Evolutionary conservation across 331 rosid species (phyloP), one percentile per base, ranked within the genome.

Genomic region (Rosa hybrid): DNA sequence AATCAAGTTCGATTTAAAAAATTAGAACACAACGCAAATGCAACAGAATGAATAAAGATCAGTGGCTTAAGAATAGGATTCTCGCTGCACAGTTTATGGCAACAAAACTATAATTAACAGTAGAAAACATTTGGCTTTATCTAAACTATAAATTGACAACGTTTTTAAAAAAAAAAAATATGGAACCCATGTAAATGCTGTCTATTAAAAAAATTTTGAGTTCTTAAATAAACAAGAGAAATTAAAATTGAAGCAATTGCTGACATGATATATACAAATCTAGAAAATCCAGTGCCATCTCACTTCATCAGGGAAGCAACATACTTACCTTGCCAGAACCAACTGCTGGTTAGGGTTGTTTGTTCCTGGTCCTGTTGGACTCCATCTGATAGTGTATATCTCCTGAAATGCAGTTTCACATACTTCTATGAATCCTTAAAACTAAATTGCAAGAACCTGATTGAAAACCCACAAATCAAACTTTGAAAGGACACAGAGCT

Each of bases 331-430:
- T 62, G 98, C 98, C 75, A 94, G 88, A 81, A 94, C 82, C 80
- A 92, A 87, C 81, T 91, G 91, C 62, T 85, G 89, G 81, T 89
- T 91, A 23, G 97, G 92, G 68, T 94, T 92, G 85, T 53, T 91
- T 68, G 98, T 90, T 71, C 95, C 90, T 1, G 95, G 90, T 51
- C 98, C 98, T 17, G 97, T 94, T 48, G 98, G 98, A 80, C 98
- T 94, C 98, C 98, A 94, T 86, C 97, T 88, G 85, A 94, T 87
- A 30, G 97, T 90, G 85, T 94, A 94, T 85, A 94, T 92, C 86
- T 91, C 98, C 98, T 94, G 86, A 71, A 85, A 83, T 83, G 39
- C 53, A 76, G 50, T 72, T 53, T 50, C 13, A 54, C 48, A 79
- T 45, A 38, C 50, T 53, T 59, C 27, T 23, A 82, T 57, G 51